Evolutionary conservation across 2,329 filamentous ascomycete genomes (phyloP).

Genomic region (Calonectria leucothoes): DNA sequence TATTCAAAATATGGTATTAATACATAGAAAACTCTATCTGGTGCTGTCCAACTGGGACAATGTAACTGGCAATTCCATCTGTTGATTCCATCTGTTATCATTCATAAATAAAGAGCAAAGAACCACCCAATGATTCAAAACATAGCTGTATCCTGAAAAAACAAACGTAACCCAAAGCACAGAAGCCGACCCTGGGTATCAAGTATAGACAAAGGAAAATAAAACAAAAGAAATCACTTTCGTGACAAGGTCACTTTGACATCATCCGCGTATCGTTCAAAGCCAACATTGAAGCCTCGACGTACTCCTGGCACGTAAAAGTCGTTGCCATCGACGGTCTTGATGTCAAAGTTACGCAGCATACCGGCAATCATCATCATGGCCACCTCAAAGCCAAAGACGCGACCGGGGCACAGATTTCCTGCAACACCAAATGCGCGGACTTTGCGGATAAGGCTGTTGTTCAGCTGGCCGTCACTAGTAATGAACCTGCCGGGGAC

Average conservation of each 20-base stretch:
- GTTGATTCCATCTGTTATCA: neutral
- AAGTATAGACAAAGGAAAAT: neutral
- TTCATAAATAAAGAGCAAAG: neutral
- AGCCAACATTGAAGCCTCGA: slow-evolving; percentile 44
- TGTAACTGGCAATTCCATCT: neutral
- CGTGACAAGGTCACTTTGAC: slow-evolving; percentile 40
- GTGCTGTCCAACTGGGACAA: neutral
- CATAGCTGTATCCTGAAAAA: neutral
- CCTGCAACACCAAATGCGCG: slow-evolving; percentile 47
- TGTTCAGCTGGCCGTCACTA: slow-evolving; percentile 33
- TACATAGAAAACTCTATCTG: neutral
- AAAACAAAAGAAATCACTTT: slow-evolving; percentile 4
- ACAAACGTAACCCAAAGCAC: neutral
- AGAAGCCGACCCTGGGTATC: neutral
- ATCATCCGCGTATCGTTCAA: slow-evolving; percentile 45
- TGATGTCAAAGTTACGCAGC: slow-evolving; percentile 43
- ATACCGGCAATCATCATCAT: slow-evolving; percentile 42
- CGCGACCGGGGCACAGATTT: slow-evolving; percentile 46
- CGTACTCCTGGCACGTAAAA: slow-evolving; percentile 39
- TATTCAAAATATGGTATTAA: neutral
- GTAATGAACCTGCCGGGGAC: slow-evolving; percentile 44
- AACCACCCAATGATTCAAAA: neutral
- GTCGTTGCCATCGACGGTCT: slow-evolving; percentile 22
- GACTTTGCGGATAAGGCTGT: slow-evolving; percentile 39
- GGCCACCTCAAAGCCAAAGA: slow-evolving; percentile 45